Conservation (phyloP, 768 basidiomycete species). For the Serendipita vermifera region DNA sequence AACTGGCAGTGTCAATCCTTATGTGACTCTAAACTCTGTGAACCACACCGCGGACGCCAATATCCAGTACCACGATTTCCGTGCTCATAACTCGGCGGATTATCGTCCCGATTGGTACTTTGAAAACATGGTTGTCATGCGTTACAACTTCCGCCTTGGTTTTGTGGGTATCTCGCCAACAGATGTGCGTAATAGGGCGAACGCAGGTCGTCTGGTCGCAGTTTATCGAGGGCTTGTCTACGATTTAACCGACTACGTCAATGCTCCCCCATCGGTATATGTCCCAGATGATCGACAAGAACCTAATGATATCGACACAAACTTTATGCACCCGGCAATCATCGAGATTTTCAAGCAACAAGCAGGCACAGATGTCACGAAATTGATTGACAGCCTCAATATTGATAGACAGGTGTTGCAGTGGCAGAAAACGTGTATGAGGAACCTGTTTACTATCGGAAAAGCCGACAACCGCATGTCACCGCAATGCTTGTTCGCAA, state of each 20-base stretch:
- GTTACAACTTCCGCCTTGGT: conserved; percentile 76
- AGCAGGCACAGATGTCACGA: conserved; percentile 73
- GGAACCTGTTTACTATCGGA: conserved; percentile 86
- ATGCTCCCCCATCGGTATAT: conserved; percentile 44
- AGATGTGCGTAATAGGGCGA: conserved; percentile 60
- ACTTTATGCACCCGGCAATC: conserved; percentile 63
- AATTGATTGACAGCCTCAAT: conserved; percentile 46
- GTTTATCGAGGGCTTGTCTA: conserved; percentile 81
- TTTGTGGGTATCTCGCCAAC: conserved; percentile 75
- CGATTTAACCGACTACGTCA: conserved; percentile 72
- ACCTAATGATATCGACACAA: conserved; percentile 28
- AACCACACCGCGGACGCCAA: conserved; percentile 64
- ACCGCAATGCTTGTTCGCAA: conserved; percentile 81
- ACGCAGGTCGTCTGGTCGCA: conserved; percentile 50
- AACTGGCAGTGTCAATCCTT: conserved; percentile 68
- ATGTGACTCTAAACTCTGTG: conserved; percentile 57
- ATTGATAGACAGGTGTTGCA: conserved; percentile 48
- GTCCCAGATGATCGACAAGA: conserved; percentile 37
- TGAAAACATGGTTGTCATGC: conserved; percentile 85
- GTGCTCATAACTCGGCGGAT: conserved; percentile 48
- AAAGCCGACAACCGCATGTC: conserved; percentile 87
- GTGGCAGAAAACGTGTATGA: conserved; percentile 74
- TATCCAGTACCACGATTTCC: conserved; percentile 90
- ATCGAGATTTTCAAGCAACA: conserved; percentile 62
- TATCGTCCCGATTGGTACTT: conserved; percentile 98